Percentiles rank a stretch among this genome's conserved stretches.
phyloP scores from a whole-genome alignment of 2,329 filamentous ascomycete species.

The Colletotrichum liaoningense region DNA sequence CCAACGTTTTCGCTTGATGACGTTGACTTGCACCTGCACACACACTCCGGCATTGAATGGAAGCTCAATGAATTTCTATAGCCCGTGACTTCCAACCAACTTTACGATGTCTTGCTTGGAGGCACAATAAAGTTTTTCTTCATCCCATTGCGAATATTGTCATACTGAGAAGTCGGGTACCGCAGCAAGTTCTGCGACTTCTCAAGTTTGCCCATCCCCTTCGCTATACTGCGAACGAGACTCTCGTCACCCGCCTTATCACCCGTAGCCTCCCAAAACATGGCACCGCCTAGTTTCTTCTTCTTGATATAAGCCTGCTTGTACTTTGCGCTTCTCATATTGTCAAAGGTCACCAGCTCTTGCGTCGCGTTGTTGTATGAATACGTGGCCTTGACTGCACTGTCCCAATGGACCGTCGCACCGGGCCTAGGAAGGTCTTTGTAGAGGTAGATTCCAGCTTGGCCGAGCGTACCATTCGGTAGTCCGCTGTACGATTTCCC shows the following conservation, averaged over 20 bases:
- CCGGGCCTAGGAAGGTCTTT: constrained; percentile 77
- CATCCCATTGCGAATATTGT: constrained; percentile 25
- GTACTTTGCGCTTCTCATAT: constrained; percentile 64
- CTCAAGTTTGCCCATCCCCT: constrained; percentile 12
- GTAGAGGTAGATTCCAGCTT: constrained; percentile 79
- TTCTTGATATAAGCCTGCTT: constrained; percentile 76
- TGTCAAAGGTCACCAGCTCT: constrained; percentile 80
- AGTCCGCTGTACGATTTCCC: constrained; percentile 74
- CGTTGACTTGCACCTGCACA: too few relatives aligned
- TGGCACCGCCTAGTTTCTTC: constrained; percentile 76
- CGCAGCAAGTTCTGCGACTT: constrained; percentile 14
- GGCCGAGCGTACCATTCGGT: constrained; percentile 77
- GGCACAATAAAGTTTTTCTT: not conserved
- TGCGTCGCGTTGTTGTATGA: constrained; percentile 71
- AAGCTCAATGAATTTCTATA: too few relatives aligned
- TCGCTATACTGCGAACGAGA: constrained; percentile 19
- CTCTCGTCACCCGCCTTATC: constrained; percentile 67
- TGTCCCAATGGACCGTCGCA: constrained; percentile 68
- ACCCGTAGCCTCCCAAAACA: constrained; percentile 87
- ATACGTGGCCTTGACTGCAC: constrained; percentile 73
- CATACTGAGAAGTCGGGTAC: constrained; percentile 23
- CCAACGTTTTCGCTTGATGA: too few relatives aligned
- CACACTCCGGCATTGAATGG: too few relatives aligned
- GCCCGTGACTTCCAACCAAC: too few relatives aligned
- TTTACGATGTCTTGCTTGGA: too few relatives aligned